These are phyloP conservation scores for Neonectria sp. DNA, from an alignment of 2,329 filamentous ascomycete species.

Conservation along the genomic window DNA sequence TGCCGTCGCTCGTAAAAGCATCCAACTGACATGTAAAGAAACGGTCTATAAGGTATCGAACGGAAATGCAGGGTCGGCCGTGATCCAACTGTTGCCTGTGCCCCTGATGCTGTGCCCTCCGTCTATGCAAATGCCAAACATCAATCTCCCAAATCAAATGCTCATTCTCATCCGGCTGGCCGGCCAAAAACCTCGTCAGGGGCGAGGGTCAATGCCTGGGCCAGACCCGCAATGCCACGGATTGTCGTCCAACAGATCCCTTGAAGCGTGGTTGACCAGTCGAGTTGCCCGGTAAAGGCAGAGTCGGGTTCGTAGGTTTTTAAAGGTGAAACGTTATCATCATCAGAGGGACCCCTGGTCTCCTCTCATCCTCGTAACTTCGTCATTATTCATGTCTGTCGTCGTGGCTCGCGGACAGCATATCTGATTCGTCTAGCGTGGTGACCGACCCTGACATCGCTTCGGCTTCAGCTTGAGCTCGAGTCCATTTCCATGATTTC, in stretches of 20 bases:
- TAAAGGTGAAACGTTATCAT: slow-evolving; percentile 46
- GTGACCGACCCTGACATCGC: slow-evolving; percentile 35
- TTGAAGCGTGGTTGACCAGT: slow-evolving; percentile 31
- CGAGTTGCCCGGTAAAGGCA: slow-evolving; percentile 34
- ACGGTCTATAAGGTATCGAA: slow-evolving; percentile 51
- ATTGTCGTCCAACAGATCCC: slow-evolving; percentile 31
- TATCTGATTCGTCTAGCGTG: slow-evolving; percentile 28
- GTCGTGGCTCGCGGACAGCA: slow-evolving; percentile 34
- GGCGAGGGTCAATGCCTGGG: slow-evolving; percentile 10
- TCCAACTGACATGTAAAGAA: slow-evolving; percentile 42
- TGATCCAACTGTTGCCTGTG: slow-evolving; percentile 32
- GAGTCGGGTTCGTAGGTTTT: slow-evolving; percentile 41
- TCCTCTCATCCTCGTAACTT: slow-evolving; percentile 43
- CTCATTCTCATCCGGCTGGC: slow-evolving; percentile 31
- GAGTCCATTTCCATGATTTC: slow-evolving; percentile 67
- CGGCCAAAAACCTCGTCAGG: slow-evolving; percentile 8
- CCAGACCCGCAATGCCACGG: slow-evolving; percentile 29
- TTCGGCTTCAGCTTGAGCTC: slow-evolving; percentile 45
- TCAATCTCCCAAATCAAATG: slow-evolving; percentile 43
- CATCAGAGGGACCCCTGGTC: slow-evolving; percentile 45
- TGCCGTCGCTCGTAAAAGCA: slow-evolving; percentile 36
- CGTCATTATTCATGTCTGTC: slow-evolving; percentile 46
- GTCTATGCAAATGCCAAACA: slow-evolving; percentile 45
- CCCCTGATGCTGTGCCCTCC: slow-evolving; percentile 38
- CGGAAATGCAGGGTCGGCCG: slow-evolving; percentile 39